Evolutionary conservation across 1,139 yeast genomes (phyloP), one percentile per base, ranked within the genome.

Genomic region (Yamadazyma atmosphaerica): DNA sequence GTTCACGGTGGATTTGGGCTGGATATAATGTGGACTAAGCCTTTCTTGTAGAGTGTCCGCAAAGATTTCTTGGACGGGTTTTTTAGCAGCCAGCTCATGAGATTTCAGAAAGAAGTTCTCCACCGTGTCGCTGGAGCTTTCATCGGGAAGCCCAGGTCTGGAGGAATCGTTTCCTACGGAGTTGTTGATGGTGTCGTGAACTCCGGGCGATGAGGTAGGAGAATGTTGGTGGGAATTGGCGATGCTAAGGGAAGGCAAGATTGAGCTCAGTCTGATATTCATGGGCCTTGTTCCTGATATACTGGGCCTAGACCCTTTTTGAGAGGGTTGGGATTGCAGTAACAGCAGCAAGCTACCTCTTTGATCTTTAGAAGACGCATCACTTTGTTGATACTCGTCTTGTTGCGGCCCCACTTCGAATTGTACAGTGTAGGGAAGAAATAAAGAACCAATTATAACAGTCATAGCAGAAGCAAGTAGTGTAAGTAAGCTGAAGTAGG

Each of bases 361-460:
- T 6, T 19, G 22, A 19, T 6, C 8, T 19, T 19, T 19, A 6
- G 22, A 9, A 19, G n/a, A n/a, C 9, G 16, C 17, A 28, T 14
- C 21, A 11, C 21, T 4, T 5, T 33, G 27, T 13, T 23, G 25
- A 9, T 15, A 6, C 10, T 21, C 36, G 7, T 43, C 47, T 4
- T 41, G 35, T 26, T 52, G 51, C 10, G 50, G 44, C 2, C 59
- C 72, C 3, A 81, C 74, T 50, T 83, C 83, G 53, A 83, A 83
- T 48, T 81, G 83, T 25, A 82, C 86, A 2, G 90, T 81, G 51
- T 81, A 80, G 3, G 92, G 90, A 30, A 84, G 65, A 48, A 83
- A 82, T 40, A 81, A 61, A 22, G 86, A 75, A 19, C 80, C 86
- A 32, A 80, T 72, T 40, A 79, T 71, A 26, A 81, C 61, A 6